Conservation (phyloP, 768 basidiomycete species). For the Russula abietina region DNA sequence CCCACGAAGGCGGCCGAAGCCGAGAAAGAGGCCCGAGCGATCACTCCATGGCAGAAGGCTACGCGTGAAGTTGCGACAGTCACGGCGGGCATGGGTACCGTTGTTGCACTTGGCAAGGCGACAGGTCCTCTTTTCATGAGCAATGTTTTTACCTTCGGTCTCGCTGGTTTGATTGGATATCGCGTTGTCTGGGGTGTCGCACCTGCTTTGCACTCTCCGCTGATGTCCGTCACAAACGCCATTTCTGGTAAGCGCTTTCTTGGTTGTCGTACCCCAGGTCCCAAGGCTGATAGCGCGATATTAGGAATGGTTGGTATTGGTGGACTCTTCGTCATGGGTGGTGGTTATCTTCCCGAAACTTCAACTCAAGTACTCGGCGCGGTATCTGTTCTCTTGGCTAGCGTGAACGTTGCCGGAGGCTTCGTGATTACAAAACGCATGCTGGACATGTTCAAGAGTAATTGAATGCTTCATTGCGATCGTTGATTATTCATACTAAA, state of each 20-base stretch:
- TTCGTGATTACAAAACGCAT: constrained; percentile 88
- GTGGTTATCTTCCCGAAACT: constrained; percentile 76
- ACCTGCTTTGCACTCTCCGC: constrained; percentile 80
- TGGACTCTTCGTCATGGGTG: constrained; percentile 88
- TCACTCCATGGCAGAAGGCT: constrained; percentile 85
- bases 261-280: neutral
- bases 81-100: constrained; percentile 70
- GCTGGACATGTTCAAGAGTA: constrained; percentile 90
- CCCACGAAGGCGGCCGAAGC: constrained; percentile 43
- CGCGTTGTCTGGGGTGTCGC: constrained; percentile 88
- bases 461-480: constrained; percentile 25
- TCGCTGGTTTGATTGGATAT: constrained; percentile 82
- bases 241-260: constrained; percentile 56
- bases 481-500: neutral
- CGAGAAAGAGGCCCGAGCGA: constrained; percentile 40
- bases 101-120: constrained; percentile 67
- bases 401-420: constrained; percentile 83
- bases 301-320: constrained; percentile 73
- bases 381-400: constrained; percentile 77
- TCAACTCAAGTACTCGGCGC: constrained; percentile 77
- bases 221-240: constrained; percentile 90
- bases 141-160: constrained; percentile 82
- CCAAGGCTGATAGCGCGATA: constrained; percentile 4
- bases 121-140: constrained; percentile 83
- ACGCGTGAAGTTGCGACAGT: constrained; percentile 67